Evolutionary conservation across 805 yeast species (phyloP), one percentile per base, ranked within the genome.

Genomic region (Saturnispora quitensis): DNA sequence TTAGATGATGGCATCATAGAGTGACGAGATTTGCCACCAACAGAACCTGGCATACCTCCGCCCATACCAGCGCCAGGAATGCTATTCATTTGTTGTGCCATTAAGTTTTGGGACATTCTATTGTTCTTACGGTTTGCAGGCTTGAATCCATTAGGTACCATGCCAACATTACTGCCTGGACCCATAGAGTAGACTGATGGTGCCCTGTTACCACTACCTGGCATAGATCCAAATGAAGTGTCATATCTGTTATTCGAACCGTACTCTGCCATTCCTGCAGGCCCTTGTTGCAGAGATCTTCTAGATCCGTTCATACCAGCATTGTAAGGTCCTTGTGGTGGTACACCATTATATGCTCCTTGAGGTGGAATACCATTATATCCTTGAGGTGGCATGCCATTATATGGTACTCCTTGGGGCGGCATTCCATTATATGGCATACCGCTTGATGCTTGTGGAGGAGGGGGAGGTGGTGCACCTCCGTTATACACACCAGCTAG

Each of bases 121-220:
- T 57, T 56, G 53, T 71, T 71, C 61, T 74, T 74, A 57, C 78
- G 65, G 4, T 73, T 68, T n/a, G 77, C 70, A 36, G 73, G 71
- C 52, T 67, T 68, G 53, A 68, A 69, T 45, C 67, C 58, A 38
- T 48, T 51, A 34, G 50, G 47, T 8, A 20, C 22, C 42, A 38
- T 38, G 25, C 43, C 43, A 18, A 9, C 20, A n/a, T n/a, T 38
- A 1, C n/a, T 8, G 13, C 22, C 17, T 38, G 42, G 42, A 6
- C 42, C 42, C 42, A 38, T 38, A 17, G 42, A 38, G 13, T 38
- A 38, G 3, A 38, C 24, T 4, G 42, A 38, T 17, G 42, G 42
- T 18, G 42, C 42, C 9, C 42, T 38, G 17, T 38, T 38, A 31
- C 47, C 50, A 31, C 43, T n/a, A 28, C 40, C 15, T 34, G 47